Evolutionary conservation across 2,329 filamentous ascomycete genomes (phyloP), one percentile per base, ranked within the genome.

Genomic region (Elsinoe fawcettii): DNA sequence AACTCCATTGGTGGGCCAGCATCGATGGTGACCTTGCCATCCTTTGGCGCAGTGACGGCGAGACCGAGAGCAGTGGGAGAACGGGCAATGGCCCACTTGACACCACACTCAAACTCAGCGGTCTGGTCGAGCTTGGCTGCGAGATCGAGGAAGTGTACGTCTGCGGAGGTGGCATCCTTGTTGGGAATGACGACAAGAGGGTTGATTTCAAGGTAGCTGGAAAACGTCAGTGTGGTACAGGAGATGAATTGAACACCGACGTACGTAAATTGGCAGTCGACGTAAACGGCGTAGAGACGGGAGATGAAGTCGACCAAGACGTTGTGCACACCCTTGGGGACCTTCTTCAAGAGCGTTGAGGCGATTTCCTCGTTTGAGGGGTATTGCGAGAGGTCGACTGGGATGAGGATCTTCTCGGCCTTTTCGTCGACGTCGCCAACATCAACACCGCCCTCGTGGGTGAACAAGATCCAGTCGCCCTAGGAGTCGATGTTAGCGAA

Each of bases 391-490:
- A 99, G 86, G 76, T 97, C 91, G 69, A 99, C 93, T 67, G 93
- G 92, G 68, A 99, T 90, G 71, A 99, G 80, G 63, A 99, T 83
- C 87, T 97, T 99, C 84, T 97, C 90, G 63, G 93, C 93, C 82
- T 99, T 99, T 64, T 85, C 90, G 70, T 99, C 93, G 65, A 99
- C 93, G 84, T 99, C 93, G 73, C 93, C 93, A 68, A 99, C 93
- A 76, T 99, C 93, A 66, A 99, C 91, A 87, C 93, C 93, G 81
- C 93, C 93, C 78, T 99, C 93, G 78, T 99, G 90, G 69, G 92
- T 96, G 82, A 99, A 99, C 71, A 99, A 89, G 72, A 99, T 96
- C 90, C 91, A 97, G 77, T 99, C 93, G 71, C 93, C 93, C 93
- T 97, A 73, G 61, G 62, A 55, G 47, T 16, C 32, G 51, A 37